Evolutionary conservation across 306 rosid species (phyloP).

Genomic region (Cicer yamashitae): DNA sequence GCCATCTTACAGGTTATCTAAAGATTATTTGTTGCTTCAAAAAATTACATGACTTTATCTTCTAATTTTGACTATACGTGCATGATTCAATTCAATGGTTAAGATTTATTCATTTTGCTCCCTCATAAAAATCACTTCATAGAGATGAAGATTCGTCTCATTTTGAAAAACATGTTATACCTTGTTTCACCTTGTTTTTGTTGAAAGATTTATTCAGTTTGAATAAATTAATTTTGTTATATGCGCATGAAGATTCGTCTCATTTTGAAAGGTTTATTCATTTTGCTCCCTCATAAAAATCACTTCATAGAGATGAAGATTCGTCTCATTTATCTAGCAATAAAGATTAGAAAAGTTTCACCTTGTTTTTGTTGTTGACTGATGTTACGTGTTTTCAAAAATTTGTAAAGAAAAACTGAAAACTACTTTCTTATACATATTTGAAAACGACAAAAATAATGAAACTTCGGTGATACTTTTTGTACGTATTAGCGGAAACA

Average conservation of each 20-base stretch:
- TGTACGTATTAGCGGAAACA: not conserved
- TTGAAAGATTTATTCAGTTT: too few relatives aligned
- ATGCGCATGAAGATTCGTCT: too few relatives aligned
- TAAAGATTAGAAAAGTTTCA: not conserved
- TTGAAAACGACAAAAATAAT: not conserved
- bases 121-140: too few relatives aligned
- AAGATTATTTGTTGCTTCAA: not conserved
- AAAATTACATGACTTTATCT: not conserved
- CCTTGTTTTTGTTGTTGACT: not conserved
- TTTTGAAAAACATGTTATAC: too few relatives aligned
- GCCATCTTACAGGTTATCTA: not conserved
- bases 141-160: too few relatives aligned
- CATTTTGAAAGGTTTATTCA: not conserved
- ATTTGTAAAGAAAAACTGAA: not conserved
- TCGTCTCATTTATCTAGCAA: not conserved
- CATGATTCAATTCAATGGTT: not conserved
- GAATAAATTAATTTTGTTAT: too few relatives aligned
- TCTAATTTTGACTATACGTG: not conserved
- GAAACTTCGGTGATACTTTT: not conserved
- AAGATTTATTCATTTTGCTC: not conserved
- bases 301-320: too few relatives aligned
- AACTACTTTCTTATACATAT: not conserved
- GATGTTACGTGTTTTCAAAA: not conserved
- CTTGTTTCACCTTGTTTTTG: too few relatives aligned
- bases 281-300: not conserved